phyloP scores from a whole-genome alignment of 345 rosid genomes.

The Populus pruinosa region DNA sequence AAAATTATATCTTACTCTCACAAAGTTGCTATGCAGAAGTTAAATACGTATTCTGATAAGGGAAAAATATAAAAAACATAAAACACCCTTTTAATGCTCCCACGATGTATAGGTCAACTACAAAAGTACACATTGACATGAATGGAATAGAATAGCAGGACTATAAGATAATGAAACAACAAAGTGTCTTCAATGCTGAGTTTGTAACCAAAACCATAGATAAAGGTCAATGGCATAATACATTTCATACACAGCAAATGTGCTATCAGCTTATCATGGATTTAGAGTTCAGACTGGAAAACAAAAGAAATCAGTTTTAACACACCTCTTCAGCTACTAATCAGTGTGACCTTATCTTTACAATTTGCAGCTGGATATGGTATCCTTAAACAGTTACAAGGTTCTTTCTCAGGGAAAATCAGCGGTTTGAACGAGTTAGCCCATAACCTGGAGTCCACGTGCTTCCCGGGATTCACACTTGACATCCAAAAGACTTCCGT shows the following conservation, averaged over 20 bases:
- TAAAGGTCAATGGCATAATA: background rate
- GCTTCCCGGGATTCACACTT: background rate
- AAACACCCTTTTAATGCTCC: background rate
- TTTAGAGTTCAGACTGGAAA: background rate
- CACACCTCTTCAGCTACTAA: background rate
- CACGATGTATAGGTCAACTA: background rate
- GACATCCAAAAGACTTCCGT: background rate
- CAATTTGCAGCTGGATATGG: background rate
- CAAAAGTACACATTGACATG: background rate
- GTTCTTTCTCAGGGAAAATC: background rate
- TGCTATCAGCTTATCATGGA: background rate
- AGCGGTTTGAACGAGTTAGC: conserved; percentile 1
- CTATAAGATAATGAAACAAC: background rate
- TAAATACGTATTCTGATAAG: background rate
- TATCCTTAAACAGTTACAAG: background rate
- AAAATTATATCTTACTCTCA: background rate
- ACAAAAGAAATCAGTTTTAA: background rate
- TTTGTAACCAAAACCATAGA: background rate
- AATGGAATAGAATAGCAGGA: background rate
- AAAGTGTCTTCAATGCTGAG: background rate
- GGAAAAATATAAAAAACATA: background rate
- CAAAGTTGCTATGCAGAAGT: background rate
- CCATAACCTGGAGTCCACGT: background rate
- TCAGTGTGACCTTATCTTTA: background rate
- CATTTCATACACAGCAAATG: background rate